A percentile compares a stretch with the other conserved stretches of the same genome.
Conservation (phyloP, 495 filamentous ascomycete genomes). For the Podospora comata region DNA sequence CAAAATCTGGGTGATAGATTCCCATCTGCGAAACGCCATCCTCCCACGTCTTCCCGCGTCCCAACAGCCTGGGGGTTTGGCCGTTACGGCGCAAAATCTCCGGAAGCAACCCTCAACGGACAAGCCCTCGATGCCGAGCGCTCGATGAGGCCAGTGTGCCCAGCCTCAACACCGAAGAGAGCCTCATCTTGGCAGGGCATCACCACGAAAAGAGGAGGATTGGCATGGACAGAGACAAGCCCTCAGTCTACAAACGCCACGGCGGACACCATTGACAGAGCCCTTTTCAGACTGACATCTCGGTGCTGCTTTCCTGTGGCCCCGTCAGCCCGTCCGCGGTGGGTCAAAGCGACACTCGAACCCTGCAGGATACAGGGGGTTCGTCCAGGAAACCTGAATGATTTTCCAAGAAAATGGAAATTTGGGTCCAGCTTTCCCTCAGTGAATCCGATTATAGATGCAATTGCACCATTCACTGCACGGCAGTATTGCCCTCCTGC, state of each 20-base stretch:
- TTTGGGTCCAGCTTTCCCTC: conserved; percentile 4
- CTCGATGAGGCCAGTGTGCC: conserved; percentile 7
- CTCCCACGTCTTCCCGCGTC: neutral
- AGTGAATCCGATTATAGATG: neutral
- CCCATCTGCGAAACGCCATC: conserved; percentile 10
- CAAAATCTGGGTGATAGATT: neutral
- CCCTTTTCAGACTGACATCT: neutral
- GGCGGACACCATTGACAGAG: neutral
- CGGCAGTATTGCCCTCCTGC: neutral
- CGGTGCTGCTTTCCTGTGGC: neutral
- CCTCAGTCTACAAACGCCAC: neutral
- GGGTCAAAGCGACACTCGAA: neutral
- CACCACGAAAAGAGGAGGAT: neutral
- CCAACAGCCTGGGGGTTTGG: neutral
- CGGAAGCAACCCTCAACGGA: conserved; percentile 4
- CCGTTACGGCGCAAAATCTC: conserved; percentile 8
- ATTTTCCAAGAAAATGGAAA: conserved; percentile 3
- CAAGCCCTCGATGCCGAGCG: neutral
- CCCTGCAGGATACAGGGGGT: conserved; percentile 1
- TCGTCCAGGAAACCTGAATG: conserved; percentile 2
- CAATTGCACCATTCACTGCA: neutral
- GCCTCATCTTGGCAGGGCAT: neutral
- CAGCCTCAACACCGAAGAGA: neutral
- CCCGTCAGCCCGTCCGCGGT: neutral
- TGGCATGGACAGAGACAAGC: neutral